A percentile compares a stretch with the other conserved stretches of the same genome.
Conservation (phyloP, 257 asterid genomes). For the Solanum raphanifolium region DNA sequence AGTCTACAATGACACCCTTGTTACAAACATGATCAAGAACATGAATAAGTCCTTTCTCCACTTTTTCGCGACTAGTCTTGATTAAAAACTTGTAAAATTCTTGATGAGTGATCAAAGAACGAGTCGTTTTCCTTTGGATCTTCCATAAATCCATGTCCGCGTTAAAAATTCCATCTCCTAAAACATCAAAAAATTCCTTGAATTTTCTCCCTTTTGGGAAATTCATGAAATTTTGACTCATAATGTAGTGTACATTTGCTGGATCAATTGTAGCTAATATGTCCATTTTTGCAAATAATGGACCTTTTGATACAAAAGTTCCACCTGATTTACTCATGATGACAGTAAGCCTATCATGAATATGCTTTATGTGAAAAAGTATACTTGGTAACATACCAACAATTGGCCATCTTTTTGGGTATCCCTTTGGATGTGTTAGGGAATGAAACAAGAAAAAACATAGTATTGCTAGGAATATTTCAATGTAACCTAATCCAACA, state of each 20-base stretch:
- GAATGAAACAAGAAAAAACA: constrained; percentile 11
- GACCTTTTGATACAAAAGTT: constrained; percentile 32
- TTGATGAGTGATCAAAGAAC: constrained; percentile 34
- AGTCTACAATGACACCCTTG: constrained; percentile 19
- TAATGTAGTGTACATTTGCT: constrained; percentile 37
- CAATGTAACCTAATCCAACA: constrained; percentile 8
- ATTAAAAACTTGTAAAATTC: constrained; percentile 31
- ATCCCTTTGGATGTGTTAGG: constrained; percentile 7
- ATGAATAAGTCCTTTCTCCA: constrained; percentile 30
- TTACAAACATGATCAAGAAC: constrained; percentile 30
- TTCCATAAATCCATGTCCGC: constrained; percentile 39
- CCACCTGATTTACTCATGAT: constrained; percentile 11
- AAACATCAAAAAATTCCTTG: constrained; percentile 35
- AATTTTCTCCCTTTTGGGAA: constrained; percentile 41
- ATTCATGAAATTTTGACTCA: constrained; percentile 44
- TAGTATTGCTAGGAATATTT: constrained; percentile 22
- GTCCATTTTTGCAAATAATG: constrained; percentile 39
- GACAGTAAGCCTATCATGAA: constrained; percentile 26
- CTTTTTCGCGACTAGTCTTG: constrained; percentile 30
- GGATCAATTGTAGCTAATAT: constrained; percentile 37
- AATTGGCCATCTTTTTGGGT: constrained; percentile 39
- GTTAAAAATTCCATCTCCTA: constrained; percentile 52
- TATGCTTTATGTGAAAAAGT: constrained; percentile 14
- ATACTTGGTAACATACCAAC: constrained; percentile 41
- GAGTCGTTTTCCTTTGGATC: constrained; percentile 37